Evolutionary conservation across 83 land plant genomes (phyloP).

Genomic region (Thuja plicata): DNA sequence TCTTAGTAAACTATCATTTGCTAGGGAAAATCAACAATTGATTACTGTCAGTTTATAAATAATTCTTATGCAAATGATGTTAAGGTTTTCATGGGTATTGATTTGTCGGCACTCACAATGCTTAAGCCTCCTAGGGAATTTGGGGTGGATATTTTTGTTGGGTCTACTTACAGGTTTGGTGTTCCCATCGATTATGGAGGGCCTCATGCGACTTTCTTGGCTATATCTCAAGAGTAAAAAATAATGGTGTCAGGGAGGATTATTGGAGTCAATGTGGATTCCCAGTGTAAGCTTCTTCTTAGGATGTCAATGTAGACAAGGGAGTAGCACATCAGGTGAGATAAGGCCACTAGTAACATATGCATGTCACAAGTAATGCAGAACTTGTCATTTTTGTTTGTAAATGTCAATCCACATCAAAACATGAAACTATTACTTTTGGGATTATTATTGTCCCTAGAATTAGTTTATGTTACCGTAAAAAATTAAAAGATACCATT

Average conservation of each 20-base stretch:
- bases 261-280: slow-evolving; percentile 92
- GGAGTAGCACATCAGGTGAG: slow-evolving; percentile 95
- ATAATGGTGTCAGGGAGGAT: slow-evolving; percentile 95
- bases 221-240: slow-evolving; percentile 98
- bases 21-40: no score
- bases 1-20: no score
- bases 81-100: no score
- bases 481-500: no score
- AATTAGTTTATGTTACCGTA: neutral
- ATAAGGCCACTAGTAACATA: slow-evolving; percentile 98
- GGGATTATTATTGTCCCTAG: neutral
- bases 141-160: slow-evolving; percentile 43
- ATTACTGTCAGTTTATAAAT: slow-evolving; percentile 74
- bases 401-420: neutral
- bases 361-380: slow-evolving; percentile 89
- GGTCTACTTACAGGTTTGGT: slow-evolving; percentile 96
- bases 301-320: slow-evolving; percentile 99
- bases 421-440: no score
- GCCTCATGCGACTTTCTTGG: slow-evolving; percentile 97
- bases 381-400: neutral
- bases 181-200: slow-evolving; percentile 99
- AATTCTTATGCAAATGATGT: slow-evolving; percentile 73
- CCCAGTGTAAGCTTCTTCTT: slow-evolving; percentile 87
- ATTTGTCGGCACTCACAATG: no score
- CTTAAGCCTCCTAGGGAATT: no score